Evolutionary conservation across 495 filamentous ascomycete species (phyloP).

Genomic region (Lophiotrema nucula): DNA sequence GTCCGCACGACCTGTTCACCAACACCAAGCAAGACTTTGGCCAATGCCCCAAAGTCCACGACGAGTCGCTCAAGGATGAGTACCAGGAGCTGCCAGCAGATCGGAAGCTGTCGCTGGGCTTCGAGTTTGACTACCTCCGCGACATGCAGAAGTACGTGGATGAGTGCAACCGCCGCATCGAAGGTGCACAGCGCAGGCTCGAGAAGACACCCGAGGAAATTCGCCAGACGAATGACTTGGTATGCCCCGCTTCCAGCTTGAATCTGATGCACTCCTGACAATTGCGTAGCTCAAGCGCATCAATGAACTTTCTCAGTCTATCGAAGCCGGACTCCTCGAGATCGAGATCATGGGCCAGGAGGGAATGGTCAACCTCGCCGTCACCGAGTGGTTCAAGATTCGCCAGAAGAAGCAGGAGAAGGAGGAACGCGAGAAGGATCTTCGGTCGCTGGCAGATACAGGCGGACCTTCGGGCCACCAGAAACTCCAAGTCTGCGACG

Average conservation of each 20-base stretch:
- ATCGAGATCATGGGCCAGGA: conserved; percentile 81
- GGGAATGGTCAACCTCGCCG: conserved; percentile 73
- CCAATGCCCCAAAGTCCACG: conserved; percentile 85
- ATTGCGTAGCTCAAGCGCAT: conserved; percentile 70
- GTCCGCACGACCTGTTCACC: conserved; percentile 98
- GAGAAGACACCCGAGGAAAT: conserved; percentile 99
- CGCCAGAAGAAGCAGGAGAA: conserved; percentile 77
- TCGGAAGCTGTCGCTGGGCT: conserved; percentile 70
- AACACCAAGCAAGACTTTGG: conserved; percentile 99
- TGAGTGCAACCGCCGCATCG: conserved; percentile 93
- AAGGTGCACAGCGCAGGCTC: conserved; percentile 80
- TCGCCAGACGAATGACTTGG: conserved; percentile 85
- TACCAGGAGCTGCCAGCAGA: conserved; percentile 67
- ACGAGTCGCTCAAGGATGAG: conserved; percentile 80
- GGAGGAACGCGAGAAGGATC: conserved; percentile 79
- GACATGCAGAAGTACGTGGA: conserved; percentile 96
- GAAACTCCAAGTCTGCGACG: conserved; percentile 97
- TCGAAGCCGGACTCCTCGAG: conserved; percentile 81
- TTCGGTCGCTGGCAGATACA: conserved; percentile 89
- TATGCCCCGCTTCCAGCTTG: conserved; percentile 30
- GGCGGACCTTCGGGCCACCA: conserved; percentile 91
- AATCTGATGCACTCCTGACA: neutral
- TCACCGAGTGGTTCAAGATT: conserved; percentile 83
- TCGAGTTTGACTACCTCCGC: conserved; percentile 93
- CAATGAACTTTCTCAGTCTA: conserved; percentile 71